Evolutionary conservation across 805 yeast species (phyloP).

Genomic region (Priceomyces melissophilus): DNA sequence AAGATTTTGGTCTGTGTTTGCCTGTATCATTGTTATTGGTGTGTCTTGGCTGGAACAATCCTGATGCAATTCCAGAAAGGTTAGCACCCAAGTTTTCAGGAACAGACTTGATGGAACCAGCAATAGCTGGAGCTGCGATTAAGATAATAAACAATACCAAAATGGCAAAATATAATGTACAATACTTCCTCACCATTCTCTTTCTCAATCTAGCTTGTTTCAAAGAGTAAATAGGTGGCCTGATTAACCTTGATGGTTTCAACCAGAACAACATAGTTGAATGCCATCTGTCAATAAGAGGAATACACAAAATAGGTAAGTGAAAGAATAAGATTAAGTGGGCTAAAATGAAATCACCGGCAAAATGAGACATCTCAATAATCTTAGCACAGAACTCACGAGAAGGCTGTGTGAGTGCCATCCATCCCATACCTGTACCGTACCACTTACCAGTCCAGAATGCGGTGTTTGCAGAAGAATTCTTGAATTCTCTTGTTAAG

Average conservation of each 20-base stretch:
- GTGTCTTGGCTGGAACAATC: conserved; percentile 88
- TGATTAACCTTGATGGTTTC: conserved; percentile 91
- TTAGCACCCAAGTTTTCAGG: conserved; percentile 28
- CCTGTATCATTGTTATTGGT: conserved; percentile 84
- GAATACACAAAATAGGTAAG: conserved; percentile 80
- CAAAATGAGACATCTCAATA: conserved; percentile 91
- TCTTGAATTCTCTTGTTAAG: conserved; percentile 94
- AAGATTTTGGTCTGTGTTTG: conserved; percentile 31
- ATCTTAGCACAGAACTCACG: conserved; percentile 94
- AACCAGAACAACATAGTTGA: conserved; percentile 98
- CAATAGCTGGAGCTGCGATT: conserved; percentile 91
- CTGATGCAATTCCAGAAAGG: conserved; percentile 44
- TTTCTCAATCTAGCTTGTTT: conserved; percentile 94
- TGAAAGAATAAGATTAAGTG: conserved; percentile 85
- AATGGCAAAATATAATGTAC: conserved; percentile 71
- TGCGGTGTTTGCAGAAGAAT: conserved; percentile 92
- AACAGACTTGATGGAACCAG: conserved; percentile 46
- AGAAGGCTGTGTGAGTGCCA: conserved; percentile 92
- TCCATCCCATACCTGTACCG: conserved; percentile 87
- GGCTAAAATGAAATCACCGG: conserved; percentile 94
- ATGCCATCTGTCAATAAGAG: conserved; percentile 94
- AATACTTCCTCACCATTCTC: conserved; percentile 95
- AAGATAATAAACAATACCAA: conserved; percentile 68
- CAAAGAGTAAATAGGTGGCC: conserved; percentile 96
- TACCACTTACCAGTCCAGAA: conserved; percentile 99